A percentile compares a stretch with the other conserved stretches of the same genome.
These are phyloP conservation scores for Polysphondylium violaceum DNA, from an alignment of 78 protist species.

Conservation along the genomic window DNA sequence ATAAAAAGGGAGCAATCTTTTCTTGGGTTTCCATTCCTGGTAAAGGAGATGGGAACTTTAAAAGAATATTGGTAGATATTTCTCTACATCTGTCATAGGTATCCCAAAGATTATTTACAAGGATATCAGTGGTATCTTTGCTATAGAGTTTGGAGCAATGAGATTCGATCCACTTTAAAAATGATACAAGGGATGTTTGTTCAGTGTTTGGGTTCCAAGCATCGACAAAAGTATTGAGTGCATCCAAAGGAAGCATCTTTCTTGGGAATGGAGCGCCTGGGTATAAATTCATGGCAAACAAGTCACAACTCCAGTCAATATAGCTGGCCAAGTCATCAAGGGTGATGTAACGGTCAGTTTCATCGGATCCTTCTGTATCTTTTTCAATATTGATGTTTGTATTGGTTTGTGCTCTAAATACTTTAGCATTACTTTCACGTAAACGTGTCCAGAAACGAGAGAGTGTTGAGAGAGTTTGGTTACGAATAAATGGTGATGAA, in stretches of 20 bases:
- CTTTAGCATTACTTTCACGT: constrained; percentile 55
- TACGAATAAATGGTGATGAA: constrained; percentile 64
- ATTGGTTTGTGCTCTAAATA: constrained; percentile 38
- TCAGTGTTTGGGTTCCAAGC: constrained; percentile 20
- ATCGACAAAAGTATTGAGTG: constrained; percentile 32
- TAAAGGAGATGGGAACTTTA: constrained; percentile 65
- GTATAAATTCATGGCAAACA: constrained; percentile 30
- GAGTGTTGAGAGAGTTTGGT: constrained; percentile 38
- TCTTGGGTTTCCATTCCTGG: constrained; percentile 57
- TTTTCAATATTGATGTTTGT: constrained; percentile 6
- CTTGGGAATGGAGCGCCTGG: constrained; percentile 84
- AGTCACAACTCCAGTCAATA: constrained; percentile 36
- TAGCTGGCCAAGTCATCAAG: neutral
- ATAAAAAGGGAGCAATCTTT: constrained; percentile 23
- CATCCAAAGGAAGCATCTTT: constrained; percentile 71
- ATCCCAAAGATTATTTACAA: constrained; percentile 80
- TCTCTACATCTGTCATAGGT: constrained; percentile 73
- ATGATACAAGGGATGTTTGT: constrained; percentile 12
- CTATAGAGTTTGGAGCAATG: constrained; percentile 8
- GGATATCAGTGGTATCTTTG: constrained; percentile 1
- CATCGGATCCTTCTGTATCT: neutral
- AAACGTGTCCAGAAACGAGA: constrained; percentile 59
- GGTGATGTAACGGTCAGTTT: neutral
- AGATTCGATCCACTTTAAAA: neutral
- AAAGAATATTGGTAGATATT: constrained; percentile 7